These are phyloP conservation scores for Fusarium chlamydosporum DNA, from an alignment of 2,329 filamentous ascomycete genomes.

Conservation along the genomic window DNA sequence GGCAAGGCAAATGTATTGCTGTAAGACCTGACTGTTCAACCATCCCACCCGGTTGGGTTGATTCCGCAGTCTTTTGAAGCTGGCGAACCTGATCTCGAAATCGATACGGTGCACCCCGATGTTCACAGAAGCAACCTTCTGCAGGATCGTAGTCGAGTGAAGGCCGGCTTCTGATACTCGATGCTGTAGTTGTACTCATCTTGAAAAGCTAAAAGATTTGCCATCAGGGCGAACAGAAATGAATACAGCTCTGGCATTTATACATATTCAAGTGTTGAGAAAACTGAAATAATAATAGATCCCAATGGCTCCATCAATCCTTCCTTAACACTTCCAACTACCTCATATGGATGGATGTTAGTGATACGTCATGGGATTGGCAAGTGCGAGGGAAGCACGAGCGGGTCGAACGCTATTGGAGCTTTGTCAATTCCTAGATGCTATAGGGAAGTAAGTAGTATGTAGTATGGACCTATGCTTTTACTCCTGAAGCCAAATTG, in stretches of 20 bases:
- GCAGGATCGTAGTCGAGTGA: slow-evolving; percentile 49
- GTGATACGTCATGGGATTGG: not conserved
- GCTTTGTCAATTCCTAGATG: no score
- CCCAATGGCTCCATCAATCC: not conserved
- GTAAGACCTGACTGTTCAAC: slow-evolving; percentile 45
- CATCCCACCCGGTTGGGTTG: slow-evolving; percentile 32
- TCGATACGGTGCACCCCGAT: slow-evolving; percentile 49
- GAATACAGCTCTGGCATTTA: not conserved
- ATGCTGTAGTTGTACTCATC: slow-evolving; percentile 22
- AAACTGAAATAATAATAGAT: not conserved
- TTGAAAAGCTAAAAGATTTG: not conserved
- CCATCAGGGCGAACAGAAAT: not conserved
- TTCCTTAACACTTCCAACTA: not conserved
- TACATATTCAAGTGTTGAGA: not conserved
- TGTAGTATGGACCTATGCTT: not conserved
- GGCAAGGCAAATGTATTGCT: slow-evolving; percentile 32
- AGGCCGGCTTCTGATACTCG: slow-evolving; percentile 17
- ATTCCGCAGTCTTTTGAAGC: slow-evolving; percentile 37
- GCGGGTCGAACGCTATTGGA: not conserved
- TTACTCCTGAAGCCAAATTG: not conserved
- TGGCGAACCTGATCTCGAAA: slow-evolving; percentile 44
- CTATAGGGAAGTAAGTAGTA: no score
- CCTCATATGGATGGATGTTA: not conserved
- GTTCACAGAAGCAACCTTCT: slow-evolving; percentile 49
- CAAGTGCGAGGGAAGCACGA: not conserved